These are phyloP conservation scores for Skeletonema potamos DNA, from an alignment of 108 stramenopile genomes.

Conservation along the genomic window DNA sequence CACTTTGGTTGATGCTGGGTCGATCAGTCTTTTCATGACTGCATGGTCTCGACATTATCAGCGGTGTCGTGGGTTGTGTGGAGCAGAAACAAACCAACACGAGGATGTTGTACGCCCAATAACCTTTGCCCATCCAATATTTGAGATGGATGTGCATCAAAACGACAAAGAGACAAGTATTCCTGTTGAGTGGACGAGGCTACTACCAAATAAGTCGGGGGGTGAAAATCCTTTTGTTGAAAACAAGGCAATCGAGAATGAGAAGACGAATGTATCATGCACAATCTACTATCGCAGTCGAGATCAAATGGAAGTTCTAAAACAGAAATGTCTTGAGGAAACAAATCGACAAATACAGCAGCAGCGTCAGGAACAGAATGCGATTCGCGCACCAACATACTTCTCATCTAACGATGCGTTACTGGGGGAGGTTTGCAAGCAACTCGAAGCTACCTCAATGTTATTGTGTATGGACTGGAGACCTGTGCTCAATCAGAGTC, in stretches of 20 bases:
- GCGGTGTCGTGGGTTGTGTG: not conserved
- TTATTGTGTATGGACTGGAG: not conserved
- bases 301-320: not conserved
- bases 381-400: not conserved
- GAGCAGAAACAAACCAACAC: not conserved
- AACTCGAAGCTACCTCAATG: not conserved
- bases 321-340: not conserved
- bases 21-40: not conserved
- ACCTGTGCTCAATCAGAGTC: not conserved
- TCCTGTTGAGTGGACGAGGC: not conserved
- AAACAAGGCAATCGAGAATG: not conserved
- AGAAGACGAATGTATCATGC: not conserved
- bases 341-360: not conserved
- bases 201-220: not conserved
- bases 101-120: not conserved
- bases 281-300: not conserved
- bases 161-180: not conserved
- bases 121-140: not conserved
- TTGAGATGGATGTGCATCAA: not conserved
- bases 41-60: constrained; percentile 9
- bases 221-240: not conserved
- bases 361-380: not conserved
- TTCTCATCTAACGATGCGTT: not conserved
- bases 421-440: not conserved
- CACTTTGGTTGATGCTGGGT: constrained; percentile 1